Evolutionary conservation across 352 stramenopile species (phyloP).

Genomic region (Sclerospora graminicola): DNA sequence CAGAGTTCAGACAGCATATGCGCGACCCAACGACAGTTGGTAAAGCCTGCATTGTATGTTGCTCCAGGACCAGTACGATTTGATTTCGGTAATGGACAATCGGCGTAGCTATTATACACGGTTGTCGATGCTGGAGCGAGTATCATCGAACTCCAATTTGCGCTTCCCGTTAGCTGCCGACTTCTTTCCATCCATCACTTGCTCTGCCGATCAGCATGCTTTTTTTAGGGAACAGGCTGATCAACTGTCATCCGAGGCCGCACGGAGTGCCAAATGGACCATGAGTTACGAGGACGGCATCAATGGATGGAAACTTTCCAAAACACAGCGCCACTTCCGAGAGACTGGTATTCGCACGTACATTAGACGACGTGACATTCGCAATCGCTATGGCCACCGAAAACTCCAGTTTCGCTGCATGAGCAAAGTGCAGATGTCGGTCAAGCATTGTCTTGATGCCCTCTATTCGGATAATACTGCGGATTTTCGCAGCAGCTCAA

Average conservation of each 20-base stretch:
- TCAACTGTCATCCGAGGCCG: slow-evolving; percentile 25
- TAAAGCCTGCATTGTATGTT: neutral
- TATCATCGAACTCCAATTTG: slow-evolving; percentile 9
- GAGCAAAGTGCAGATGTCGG: slow-evolving; percentile 36
- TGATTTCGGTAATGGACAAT: slow-evolving; percentile 18
- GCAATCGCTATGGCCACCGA: slow-evolving; percentile 23
- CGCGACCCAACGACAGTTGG: slow-evolving; percentile 13
- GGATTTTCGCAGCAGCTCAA: slow-evolving; percentile 46
- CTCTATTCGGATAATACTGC: slow-evolving; percentile 51
- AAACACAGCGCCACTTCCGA: slow-evolving; percentile 55
- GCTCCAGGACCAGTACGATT: too few species aligned
- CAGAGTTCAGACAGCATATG: slow-evolving; percentile 10
- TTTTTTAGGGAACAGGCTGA: slow-evolving; percentile 26
- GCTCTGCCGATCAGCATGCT: slow-evolving; percentile 28
- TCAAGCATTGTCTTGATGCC: slow-evolving; percentile 35
- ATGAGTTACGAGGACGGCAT: slow-evolving; percentile 50
- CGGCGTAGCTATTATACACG: slow-evolving; percentile 6
- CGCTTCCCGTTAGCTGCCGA: slow-evolving; percentile 32
- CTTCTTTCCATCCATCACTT: slow-evolving; percentile 35
- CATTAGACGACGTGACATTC: slow-evolving; percentile 28
- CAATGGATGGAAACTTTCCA: slow-evolving; percentile 58
- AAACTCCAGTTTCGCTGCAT: slow-evolving; percentile 58
- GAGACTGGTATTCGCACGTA: slow-evolving; percentile 56
- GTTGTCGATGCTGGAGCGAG: slow-evolving; percentile 29
- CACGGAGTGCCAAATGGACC: slow-evolving; percentile 35